A percentile compares a stretch with the other conserved stretches of the same genome.
Evolutionary conservation across 1,139 yeast species (phyloP).

Genomic region (Yamadazyma dendronema): DNA sequence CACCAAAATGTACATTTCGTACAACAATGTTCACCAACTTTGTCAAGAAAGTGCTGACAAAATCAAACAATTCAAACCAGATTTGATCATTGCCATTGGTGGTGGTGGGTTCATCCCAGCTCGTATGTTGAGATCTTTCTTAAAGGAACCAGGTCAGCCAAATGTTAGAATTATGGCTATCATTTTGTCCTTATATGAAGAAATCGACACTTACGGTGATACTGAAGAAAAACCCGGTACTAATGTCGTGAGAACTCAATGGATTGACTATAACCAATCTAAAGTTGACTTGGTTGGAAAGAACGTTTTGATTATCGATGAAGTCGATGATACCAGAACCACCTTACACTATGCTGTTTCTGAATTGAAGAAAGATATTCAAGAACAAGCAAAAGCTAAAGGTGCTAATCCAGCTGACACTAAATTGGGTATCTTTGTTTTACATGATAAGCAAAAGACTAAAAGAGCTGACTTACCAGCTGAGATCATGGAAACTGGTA

Average conservation of each 20-base stretch:
- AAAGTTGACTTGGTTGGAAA: constrained; percentile 71
- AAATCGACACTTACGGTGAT: constrained; percentile 59
- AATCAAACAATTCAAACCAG: constrained; percentile 73
- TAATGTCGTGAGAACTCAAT: constrained; percentile 89
- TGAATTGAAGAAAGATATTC: constrained; percentile 83
- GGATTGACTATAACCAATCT: constrained; percentile 84
- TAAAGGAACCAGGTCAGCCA: constrained; percentile 82
- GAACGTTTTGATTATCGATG: constrained; percentile 82
- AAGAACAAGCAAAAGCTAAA: constrained; percentile 48
- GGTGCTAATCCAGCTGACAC: constrained; percentile 57
- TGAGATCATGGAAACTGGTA: constrained; percentile 60
- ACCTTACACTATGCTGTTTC: constrained; percentile 88
- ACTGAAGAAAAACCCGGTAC: constrained; percentile 70
- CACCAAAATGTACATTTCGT: constrained; percentile 77
- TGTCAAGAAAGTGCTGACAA: constrained; percentile 81
- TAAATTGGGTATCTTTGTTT: constrained; percentile 82
- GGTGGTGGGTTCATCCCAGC: constrained; percentile 98
- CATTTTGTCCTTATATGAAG: constrained; percentile 87
- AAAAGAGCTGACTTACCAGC: constrained; percentile 78
- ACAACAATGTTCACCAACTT: constrained; percentile 89
- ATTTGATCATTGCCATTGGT: constrained; percentile 84
- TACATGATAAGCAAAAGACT: constrained; percentile 88
- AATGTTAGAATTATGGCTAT: constrained; percentile 94
- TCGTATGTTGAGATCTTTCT: constrained; percentile 85
- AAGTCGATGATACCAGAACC: constrained; percentile 94